A percentile compares a stretch with the other conserved stretches of the same genome.
phyloP scores from a whole-genome alignment of 495 filamentous ascomycete species.

The Aspergillus bridgeri region DNA sequence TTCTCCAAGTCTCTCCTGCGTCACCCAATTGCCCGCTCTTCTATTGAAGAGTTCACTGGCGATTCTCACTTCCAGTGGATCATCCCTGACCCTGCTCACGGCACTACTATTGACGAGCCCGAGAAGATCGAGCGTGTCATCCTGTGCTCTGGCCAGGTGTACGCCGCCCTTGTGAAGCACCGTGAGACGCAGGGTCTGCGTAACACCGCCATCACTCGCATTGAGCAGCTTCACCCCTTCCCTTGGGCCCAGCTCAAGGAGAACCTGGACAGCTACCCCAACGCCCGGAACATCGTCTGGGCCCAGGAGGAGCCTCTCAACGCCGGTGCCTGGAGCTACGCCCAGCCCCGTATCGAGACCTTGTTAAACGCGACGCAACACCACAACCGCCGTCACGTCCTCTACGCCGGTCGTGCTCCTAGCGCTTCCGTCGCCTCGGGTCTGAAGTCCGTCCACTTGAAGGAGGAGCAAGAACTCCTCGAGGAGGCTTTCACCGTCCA shows the following conservation, averaged over 20 bases:
- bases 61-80: slow-evolving; percentile 96
- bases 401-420: slow-evolving; percentile 91
- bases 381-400: slow-evolving; percentile 90
- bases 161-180: slow-evolving; percentile 84
- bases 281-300: slow-evolving; percentile 95
- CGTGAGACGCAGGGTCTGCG: slow-evolving; percentile 79
- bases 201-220: slow-evolving; percentile 86
- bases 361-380: slow-evolving; percentile 85
- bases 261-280: slow-evolving; percentile 93
- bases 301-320: slow-evolving; percentile 96
- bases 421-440: slow-evolving; percentile 92
- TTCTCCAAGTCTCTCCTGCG: slow-evolving; percentile 94
- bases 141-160: slow-evolving; percentile 93
- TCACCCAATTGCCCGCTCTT: slow-evolving; percentile 84
- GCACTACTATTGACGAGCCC: slow-evolving; percentile 64
- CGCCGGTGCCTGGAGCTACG: slow-evolving; percentile 91
- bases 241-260: slow-evolving; percentile 94
- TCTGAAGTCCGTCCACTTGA: slow-evolving; percentile 79
- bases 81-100: slow-evolving; percentile 82
- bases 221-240: slow-evolving; percentile 98
- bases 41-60: slow-evolving; percentile 82
- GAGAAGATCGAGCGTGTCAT: slow-evolving; percentile 93
- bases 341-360: slow-evolving; percentile 93
- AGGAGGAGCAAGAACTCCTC: slow-evolving; percentile 91
- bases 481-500: slow-evolving; percentile 66